Base-by-base conservation (phyloP, 2,329 filamentous ascomycete species). In the Fusarium transvaalense region DNA sequence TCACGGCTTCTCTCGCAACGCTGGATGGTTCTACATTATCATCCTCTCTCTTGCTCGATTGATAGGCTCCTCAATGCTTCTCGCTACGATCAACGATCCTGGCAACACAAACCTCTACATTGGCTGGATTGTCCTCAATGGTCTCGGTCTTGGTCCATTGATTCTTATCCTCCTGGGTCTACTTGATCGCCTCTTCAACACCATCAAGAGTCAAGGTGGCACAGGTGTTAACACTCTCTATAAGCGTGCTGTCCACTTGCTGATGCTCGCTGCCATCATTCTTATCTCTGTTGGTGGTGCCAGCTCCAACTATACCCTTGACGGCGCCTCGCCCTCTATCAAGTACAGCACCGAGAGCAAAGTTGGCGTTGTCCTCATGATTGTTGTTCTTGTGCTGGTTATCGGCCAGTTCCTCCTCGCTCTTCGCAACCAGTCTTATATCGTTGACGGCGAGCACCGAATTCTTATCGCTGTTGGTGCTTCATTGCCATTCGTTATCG, bases 21-120 rank as follows among this genome's bases (percentile, higher is more conserved):
- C 85, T 17, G 88, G 88, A 6, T 90, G 88, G 47, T 83, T 88
- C 23, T 81, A 89, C 12, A 85, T 91, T 71, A 79, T 90, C 15
- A 82, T 91, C 27, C 81, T 88, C 15, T 81, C 88, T 3, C 78
- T 89, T 15, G 81, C 76, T 56, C 86, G 90, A 79, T 86, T 91
- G 55, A 81, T 89, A 48, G 77, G 81, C 64, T 83, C 87, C 67
- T 79, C 81, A n/a, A 58, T 89, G 14, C 75, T 72, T 56, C 76
- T 80, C 9, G 77, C 73, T 46, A 77, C 75, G 39, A 65, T 88
- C 45, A 75, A 88, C 15, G 84, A 89, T 61, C 85, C 86, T 0
- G 85, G 82, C 1, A 85, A 80, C 66, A 57, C 59, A 32, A 65
- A 48, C 31, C 76, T 80, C 31, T 79, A 78, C 59, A 62, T 76